phyloP scores from a whole-genome alignment of 1,284 basidiomycete genomes.

The Naganishia cerealis region DNA sequence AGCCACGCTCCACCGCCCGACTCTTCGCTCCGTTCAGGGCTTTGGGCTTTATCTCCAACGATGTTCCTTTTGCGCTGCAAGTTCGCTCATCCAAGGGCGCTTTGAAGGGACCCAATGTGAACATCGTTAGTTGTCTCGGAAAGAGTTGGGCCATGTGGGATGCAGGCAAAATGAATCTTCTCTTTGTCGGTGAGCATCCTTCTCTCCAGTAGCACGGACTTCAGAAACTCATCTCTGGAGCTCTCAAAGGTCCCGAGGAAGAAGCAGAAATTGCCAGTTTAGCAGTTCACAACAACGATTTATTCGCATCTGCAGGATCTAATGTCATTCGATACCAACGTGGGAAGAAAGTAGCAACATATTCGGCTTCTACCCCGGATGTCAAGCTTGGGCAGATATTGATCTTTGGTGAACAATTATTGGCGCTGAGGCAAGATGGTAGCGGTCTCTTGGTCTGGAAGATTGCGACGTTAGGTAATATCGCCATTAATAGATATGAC shows the following conservation, averaged over 20 bases:
- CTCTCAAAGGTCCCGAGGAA: constrained; percentile 69
- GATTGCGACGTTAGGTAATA: constrained; percentile 62
- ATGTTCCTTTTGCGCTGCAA: constrained; percentile 85
- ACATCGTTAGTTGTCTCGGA: constrained; percentile 85
- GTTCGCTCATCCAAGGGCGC: constrained; percentile 83
- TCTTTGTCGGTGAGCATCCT: constrained; percentile 79
- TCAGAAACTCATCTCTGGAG: background rate
- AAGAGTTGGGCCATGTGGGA: constrained; percentile 96
- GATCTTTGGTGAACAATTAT: constrained; percentile 75
- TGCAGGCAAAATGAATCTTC: constrained; percentile 82
- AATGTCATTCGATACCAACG: constrained; percentile 75
- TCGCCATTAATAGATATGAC: background rate
- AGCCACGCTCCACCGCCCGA: constrained; percentile 35
- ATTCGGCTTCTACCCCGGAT: constrained; percentile 43
- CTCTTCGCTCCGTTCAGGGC: constrained; percentile 95
- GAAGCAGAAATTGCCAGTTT: constrained; percentile 72
- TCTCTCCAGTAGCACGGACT: background rate
- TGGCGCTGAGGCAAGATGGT: constrained; percentile 78
- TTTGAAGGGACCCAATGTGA: constrained; percentile 73
- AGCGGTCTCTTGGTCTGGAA: constrained; percentile 80
- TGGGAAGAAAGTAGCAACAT: constrained; percentile 68
- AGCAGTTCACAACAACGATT: constrained; percentile 78
- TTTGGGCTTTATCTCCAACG: constrained; percentile 86
- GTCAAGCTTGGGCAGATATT: constrained; percentile 58
- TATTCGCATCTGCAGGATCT: constrained; percentile 75